phyloP scores from a whole-genome alignment of 2,329 filamentous ascomycete species.

The Aspergillus sp. region DNA sequence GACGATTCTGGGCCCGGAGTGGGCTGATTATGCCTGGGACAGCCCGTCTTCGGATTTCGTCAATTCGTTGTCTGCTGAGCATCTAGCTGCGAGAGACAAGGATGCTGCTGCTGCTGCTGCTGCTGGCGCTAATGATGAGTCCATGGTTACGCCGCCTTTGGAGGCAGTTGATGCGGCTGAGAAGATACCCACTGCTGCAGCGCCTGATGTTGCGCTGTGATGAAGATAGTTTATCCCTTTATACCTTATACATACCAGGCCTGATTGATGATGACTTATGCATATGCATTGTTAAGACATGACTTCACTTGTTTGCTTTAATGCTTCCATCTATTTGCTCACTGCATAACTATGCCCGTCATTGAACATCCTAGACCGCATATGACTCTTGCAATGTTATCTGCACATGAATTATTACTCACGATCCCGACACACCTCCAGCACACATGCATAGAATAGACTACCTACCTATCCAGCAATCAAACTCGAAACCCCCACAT shows the following conservation, averaged over 20 bases:
- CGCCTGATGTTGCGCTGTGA: slow-evolving; percentile 13
- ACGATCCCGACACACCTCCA: neutral
- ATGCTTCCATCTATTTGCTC: neutral
- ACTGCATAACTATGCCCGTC: neutral
- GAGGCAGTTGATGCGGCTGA: slow-evolving; percentile 30
- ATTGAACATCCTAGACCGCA: neutral
- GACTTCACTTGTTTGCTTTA: neutral
- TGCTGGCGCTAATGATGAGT: slow-evolving; percentile 9
- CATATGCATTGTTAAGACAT: neutral
- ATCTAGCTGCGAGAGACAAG: slow-evolving; percentile 23
- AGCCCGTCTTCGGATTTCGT: slow-evolving; percentile 46
- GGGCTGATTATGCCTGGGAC: slow-evolving; percentile 49
- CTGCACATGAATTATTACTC: neutral
- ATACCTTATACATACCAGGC: no score
- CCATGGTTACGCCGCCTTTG: slow-evolving; percentile 35
- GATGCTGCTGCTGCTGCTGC: slow-evolving; percentile 8
- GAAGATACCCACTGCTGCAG: slow-evolving; percentile 19
- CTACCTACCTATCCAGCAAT: neutral
- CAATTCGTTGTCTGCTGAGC: slow-evolving; percentile 35
- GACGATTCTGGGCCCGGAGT: slow-evolving; percentile 41
- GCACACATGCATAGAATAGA: neutral
- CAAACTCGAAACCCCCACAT: no score
- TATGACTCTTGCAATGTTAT: neutral
- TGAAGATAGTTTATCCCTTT: neutral
- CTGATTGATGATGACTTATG: neutral